Evolutionary conservation across 768 basidiomycete genomes (phyloP).

Genomic region (Panellus pusillus): DNA sequence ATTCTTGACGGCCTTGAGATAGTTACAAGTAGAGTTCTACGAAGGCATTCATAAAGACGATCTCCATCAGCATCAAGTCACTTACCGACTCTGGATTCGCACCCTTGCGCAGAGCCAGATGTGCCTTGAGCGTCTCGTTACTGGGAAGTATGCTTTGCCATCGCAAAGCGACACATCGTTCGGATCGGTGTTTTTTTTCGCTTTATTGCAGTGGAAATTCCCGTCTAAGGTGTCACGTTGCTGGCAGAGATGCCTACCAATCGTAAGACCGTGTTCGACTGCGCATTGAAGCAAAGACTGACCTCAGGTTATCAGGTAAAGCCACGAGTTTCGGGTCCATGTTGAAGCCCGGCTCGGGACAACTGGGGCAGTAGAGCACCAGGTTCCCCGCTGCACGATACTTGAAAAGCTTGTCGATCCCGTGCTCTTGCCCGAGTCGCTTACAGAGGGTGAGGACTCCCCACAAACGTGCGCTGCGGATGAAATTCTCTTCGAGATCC

Average conservation of each 20-base stretch:
- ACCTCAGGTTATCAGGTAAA: background rate
- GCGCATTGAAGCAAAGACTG: background rate
- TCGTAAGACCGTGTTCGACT: background rate
- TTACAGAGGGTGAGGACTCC: background rate
- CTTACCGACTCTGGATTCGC: background rate
- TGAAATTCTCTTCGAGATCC: constrained; percentile 11
- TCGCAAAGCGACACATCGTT: background rate
- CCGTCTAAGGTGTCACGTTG: background rate
- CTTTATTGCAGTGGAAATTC: constrained; percentile 10
- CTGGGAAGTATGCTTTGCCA: background rate
- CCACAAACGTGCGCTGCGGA: background rate
- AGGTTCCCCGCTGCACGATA: background rate
- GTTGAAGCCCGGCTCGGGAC: constrained; percentile 13
- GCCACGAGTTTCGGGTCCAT: background rate
- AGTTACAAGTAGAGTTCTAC: constrained; percentile 24
- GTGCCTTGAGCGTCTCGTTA: background rate
- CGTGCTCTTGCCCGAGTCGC: background rate
- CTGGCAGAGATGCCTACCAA: background rate
- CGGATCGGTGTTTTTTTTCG: constrained; percentile 4
- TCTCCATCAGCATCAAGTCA: background rate
- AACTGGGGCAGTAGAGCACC: background rate
- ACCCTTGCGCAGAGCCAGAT: background rate
- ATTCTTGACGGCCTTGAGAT: constrained; percentile 27
- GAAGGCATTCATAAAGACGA: too few relatives aligned
- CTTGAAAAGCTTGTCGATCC: background rate